Conservation (phyloP, 768 basidiomycete genomes). For the Leucosporidium creatinivorum region DNA sequence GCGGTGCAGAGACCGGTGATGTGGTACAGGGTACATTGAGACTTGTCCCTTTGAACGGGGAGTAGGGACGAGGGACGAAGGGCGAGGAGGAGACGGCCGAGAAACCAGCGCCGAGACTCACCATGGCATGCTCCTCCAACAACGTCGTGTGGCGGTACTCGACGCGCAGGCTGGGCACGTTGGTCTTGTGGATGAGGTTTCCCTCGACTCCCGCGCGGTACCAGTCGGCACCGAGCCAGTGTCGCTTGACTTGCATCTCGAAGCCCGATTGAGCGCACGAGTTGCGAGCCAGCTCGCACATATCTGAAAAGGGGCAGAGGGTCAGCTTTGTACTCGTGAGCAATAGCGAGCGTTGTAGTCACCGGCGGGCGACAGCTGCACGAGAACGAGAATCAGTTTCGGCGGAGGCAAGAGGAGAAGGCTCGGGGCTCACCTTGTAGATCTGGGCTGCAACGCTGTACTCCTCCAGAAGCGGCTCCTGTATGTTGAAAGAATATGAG, state of each 20-base stretch:
- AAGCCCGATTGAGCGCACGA: conserved; percentile 95
- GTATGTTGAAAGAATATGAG: not conserved
- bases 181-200: conserved; percentile 99
- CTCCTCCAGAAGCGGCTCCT: conserved; percentile 93
- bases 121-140: conserved; percentile 61
- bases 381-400: not conserved
- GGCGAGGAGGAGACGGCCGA: not conserved
- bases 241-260: conserved; percentile 92
- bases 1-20: conserved; percentile 1
- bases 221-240: conserved; percentile 90
- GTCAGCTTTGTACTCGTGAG: not conserved
- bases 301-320: conserved; percentile 37
- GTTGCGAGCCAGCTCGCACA: conserved; percentile 97
- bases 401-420: not conserved
- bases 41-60: too few species aligned
- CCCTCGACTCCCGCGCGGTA: conserved; percentile 86
- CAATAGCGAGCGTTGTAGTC: not conserved
- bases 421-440: conserved; percentile 54
- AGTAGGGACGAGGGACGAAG: not conserved
- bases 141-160: conserved; percentile 87
- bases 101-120: conserved; percentile 6
- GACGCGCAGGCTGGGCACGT: conserved; percentile 84
- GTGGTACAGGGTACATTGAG: too few species aligned
- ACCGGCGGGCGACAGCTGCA: not conserved
- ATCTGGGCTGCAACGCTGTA: conserved; percentile 99